Conservation (phyloP, 495 filamentous ascomycete genomes). For the Aspergillus heteromorphus region DNA sequence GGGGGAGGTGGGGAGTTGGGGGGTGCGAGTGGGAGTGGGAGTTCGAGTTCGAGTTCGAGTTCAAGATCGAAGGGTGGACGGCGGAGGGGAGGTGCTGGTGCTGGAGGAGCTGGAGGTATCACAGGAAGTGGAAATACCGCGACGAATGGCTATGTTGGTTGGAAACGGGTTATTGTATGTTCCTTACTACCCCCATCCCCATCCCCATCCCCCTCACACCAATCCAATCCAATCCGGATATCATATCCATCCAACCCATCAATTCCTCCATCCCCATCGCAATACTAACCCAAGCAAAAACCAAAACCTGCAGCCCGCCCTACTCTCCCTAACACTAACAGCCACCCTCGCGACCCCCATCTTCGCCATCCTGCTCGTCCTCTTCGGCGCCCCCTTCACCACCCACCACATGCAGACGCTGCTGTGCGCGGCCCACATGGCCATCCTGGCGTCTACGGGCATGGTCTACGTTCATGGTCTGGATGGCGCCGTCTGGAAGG, state of each 20-base stretch:
- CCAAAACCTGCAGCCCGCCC: conserved; percentile 46
- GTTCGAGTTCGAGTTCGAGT: no score
- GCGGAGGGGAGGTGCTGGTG: no score
- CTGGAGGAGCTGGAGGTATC: no score
- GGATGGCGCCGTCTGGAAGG: conserved; percentile 64
- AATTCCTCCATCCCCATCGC: neutral
- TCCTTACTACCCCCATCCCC: no score
- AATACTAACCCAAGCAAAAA: neutral
- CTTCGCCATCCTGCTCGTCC: conserved; percentile 61
- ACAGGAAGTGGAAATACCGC: no score
- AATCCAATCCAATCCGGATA: neutral
- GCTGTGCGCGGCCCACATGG: conserved; percentile 74
- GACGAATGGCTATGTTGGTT: no score
- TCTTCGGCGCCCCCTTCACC: conserved; percentile 87
- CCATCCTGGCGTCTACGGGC: conserved; percentile 66
- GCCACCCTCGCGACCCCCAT: conserved; percentile 59
- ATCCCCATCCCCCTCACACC: no score
- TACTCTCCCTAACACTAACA: conserved; percentile 56
- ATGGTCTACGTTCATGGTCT: conserved; percentile 83
- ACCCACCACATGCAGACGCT: conserved; percentile 75
- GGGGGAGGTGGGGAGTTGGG: neutral
- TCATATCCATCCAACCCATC: neutral
- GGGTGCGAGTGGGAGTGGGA: no score
- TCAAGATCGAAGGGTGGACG: no score
- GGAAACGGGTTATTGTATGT: neutral